Conservation (phyloP, 305 asterid species). For the Fraxinus floribunda region DNA sequence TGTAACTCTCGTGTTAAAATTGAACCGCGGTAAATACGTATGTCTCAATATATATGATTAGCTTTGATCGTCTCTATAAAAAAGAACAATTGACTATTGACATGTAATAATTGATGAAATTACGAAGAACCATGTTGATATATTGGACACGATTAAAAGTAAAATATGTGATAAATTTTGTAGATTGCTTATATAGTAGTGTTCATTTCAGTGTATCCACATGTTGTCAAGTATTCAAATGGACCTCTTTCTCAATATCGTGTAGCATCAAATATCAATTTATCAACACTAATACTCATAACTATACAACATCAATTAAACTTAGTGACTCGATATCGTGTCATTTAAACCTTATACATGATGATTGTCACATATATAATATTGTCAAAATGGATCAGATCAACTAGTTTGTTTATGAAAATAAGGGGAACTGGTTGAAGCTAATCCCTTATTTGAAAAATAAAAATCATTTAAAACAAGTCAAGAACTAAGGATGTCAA, state of each 20-base stretch:
- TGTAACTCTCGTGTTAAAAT: too few species aligned
- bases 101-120: neutral
- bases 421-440: too few species aligned
- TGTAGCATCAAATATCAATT: neutral
- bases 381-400: neutral
- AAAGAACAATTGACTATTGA: neutral
- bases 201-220: neutral
- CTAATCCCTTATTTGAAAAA: too few species aligned
- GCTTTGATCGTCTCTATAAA: too few species aligned
- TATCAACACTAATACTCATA: too few species aligned
- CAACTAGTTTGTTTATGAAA: too few species aligned
- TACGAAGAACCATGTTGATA: neutral
- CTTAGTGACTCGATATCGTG: too few species aligned
- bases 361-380: neutral
- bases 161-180: neutral
- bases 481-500: neutral
- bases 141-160: neutral
- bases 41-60: too few species aligned
- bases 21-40: too few species aligned
- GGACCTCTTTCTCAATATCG: neutral
- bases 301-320: too few species aligned
- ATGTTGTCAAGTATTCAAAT: too few species aligned
- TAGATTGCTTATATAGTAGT: neutral
- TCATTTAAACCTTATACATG: neutral
- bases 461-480: too few species aligned